Evolutionary conservation across 768 basidiomycete genomes (phyloP).

Genomic region (Lentinula sp.): DNA sequence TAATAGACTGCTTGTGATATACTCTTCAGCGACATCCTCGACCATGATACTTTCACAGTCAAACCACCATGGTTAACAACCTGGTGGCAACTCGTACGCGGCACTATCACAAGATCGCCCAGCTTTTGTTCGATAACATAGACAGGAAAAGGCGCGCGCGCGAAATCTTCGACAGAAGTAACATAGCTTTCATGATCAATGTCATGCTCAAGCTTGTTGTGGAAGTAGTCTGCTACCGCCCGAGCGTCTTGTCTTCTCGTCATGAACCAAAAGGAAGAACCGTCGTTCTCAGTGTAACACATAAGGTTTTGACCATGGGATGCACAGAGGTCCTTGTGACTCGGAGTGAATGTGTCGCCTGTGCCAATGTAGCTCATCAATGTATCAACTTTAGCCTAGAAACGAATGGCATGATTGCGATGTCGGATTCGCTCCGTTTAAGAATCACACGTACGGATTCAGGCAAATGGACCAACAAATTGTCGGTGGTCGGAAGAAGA

Average conservation of each 20-base stretch:
- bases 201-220: conserved; percentile 41
- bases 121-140: conserved; percentile 68
- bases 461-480: conserved; percentile 54
- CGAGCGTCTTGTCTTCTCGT: conserved; percentile 55
- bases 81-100: conserved; percentile 78
- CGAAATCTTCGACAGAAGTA: conserved; percentile 56
- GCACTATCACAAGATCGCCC: conserved; percentile 78
- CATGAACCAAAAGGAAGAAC: conserved; percentile 86
- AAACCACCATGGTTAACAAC: conserved; percentile 78
- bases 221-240: conserved; percentile 54
- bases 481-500: conserved; percentile 50
- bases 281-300: conserved; percentile 70
- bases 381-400: conserved; percentile 46
- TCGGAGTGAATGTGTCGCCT: conserved; percentile 79
- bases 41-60: conserved; percentile 83
- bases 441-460: conserved; percentile 32
- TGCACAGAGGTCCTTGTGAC: conserved; percentile 80
- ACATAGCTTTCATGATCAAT: conserved; percentile 72
- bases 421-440: background rate
- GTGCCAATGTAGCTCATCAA: conserved; percentile 83
- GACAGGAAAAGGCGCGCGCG: conserved; percentile 58
- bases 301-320: conserved; percentile 85
- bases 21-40: conserved; percentile 69
- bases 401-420: background rate
- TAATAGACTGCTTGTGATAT: conserved; percentile 55